Percentiles rank a stretch among this genome's conserved stretches.
These are phyloP conservation scores for Lodderomyces pseudojiufengensis DNA, from an alignment of 1,139 yeast species.

Conservation along the genomic window DNA sequence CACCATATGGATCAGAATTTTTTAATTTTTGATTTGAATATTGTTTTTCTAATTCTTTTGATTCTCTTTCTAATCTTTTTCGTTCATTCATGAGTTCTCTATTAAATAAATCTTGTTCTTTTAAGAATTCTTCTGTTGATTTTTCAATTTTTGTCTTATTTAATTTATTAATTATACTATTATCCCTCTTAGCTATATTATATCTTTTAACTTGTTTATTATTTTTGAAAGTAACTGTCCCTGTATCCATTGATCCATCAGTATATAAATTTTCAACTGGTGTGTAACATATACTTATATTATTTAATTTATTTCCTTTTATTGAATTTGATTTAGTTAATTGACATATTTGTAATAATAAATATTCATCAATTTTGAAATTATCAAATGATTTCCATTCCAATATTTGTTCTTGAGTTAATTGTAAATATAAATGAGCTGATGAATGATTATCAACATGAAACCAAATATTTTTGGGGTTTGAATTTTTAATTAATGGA, in stretches of 20 bases:
- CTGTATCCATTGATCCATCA: slow-evolving; percentile 75
- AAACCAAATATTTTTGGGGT: slow-evolving; percentile 74
- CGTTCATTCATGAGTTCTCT: slow-evolving; percentile 35
- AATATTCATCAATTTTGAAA: slow-evolving; percentile 45
- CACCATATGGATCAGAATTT: slow-evolving; percentile 53
- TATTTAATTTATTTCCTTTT: slow-evolving; percentile 70
- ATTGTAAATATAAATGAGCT: slow-evolving; percentile 74
- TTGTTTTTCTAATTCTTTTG: slow-evolving; percentile 3
- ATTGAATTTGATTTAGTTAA: slow-evolving; percentile 79
- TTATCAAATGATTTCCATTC: slow-evolving; percentile 26
- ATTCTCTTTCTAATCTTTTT: slow-evolving; percentile 17
- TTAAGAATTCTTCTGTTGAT: slow-evolving; percentile 48
- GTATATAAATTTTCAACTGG: slow-evolving; percentile 73
- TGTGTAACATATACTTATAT: slow-evolving; percentile 68
- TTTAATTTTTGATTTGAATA: slow-evolving; percentile 27
- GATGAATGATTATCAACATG: slow-evolving; percentile 79
- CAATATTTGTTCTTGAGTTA: slow-evolving; percentile 43
- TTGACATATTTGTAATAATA: slow-evolving; percentile 65
- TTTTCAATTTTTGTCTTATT: slow-evolving; percentile 58
- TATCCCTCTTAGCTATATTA: slow-evolving; percentile 56
- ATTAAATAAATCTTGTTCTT: slow-evolving; percentile 37
- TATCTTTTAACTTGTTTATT: slow-evolving; percentile 51
- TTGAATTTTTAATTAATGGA: slow-evolving; percentile 64
- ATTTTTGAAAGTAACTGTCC: slow-evolving; percentile 73
- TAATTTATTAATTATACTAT: slow-evolving; percentile 59